A percentile compares a stretch with the other conserved stretches of the same genome.
phyloP scores from a whole-genome alignment of 225 moss, liverwort and hornwort genomes.

The Marchantia polymorpha region DNA sequence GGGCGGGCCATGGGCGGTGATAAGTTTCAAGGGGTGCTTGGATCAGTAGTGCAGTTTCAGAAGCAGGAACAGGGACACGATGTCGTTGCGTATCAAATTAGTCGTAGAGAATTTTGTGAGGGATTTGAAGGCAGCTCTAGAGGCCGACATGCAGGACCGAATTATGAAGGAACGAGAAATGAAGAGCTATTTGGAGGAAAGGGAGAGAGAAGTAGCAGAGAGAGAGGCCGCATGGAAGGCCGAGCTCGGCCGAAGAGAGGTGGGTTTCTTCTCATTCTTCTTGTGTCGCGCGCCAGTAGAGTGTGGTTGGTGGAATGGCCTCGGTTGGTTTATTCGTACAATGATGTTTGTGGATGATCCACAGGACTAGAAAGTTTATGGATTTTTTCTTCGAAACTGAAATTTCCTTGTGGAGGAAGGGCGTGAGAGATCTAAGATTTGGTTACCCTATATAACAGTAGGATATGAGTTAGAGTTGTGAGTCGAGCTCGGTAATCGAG shows the following conservation, averaged over 20 bases:
- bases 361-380: no score
- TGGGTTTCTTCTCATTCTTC: constrained; percentile 21
- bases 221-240: constrained; percentile 96
- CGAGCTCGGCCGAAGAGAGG: constrained; percentile 87
- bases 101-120: constrained; percentile 92
- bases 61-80: constrained; percentile 26
- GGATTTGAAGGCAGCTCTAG: constrained; percentile 87
- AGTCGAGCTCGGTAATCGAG: no score
- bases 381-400: no score
- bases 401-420: no score
- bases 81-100: constrained; percentile 90
- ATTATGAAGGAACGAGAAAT: constrained; percentile 99
- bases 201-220: constrained; percentile 98
- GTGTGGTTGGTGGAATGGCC: no score
- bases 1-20: background rate
- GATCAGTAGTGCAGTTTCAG: background rate
- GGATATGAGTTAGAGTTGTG: no score
- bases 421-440: no score
- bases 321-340: no score
- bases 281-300: background rate
- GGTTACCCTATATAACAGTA: no score
- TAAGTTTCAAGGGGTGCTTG: background rate
- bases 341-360: no score
- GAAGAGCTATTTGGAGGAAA: constrained; percentile 94
- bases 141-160: constrained; percentile 94